phyloP scores from a whole-genome alignment of 148 eudicot genomes.

The Fagopyrum tataricum region DNA sequence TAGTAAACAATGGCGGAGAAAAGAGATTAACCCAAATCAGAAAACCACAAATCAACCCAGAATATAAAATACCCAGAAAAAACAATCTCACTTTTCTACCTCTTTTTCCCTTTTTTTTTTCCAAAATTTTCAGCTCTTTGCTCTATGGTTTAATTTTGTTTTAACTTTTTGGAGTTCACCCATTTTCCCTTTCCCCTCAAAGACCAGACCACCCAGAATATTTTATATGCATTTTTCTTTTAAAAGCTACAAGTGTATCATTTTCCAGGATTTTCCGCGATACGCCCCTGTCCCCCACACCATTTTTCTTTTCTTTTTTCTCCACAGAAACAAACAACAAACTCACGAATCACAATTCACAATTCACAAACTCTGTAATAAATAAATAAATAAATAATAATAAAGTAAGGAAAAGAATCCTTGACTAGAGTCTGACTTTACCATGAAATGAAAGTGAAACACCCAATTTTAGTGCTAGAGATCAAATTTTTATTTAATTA shows the following conservation, averaged over 20 bases:
- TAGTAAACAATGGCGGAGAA: background rate
- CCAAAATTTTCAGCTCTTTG: background rate
- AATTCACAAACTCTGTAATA: background rate
- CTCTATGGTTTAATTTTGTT: background rate
- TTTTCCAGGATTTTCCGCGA: conserved; percentile 52
- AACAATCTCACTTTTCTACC: background rate
- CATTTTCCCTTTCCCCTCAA: conserved; percentile 9
- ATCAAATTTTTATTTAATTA: background rate
- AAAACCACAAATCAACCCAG: background rate
- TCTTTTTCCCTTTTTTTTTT: conserved; percentile 8
- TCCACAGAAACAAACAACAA: conserved; percentile 4
- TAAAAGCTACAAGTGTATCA: conserved; percentile 27
- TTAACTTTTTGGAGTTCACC: conserved; percentile 8
- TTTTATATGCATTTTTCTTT: conserved; percentile 11
- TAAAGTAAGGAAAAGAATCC: background rate
- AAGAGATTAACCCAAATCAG: background rate
- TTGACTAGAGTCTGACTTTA: background rate
- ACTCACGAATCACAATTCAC: background rate
- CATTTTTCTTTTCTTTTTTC: background rate
- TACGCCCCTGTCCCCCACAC: conserved; percentile 50
- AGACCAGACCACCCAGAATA: conserved; percentile 15
- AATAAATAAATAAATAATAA: background rate
- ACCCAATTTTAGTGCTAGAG: background rate
- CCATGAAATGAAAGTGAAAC: background rate
- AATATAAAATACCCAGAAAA: conserved; percentile 8